Conservation (phyloP, 805 yeast species). For the Kuraishia ogatae region DNA sequence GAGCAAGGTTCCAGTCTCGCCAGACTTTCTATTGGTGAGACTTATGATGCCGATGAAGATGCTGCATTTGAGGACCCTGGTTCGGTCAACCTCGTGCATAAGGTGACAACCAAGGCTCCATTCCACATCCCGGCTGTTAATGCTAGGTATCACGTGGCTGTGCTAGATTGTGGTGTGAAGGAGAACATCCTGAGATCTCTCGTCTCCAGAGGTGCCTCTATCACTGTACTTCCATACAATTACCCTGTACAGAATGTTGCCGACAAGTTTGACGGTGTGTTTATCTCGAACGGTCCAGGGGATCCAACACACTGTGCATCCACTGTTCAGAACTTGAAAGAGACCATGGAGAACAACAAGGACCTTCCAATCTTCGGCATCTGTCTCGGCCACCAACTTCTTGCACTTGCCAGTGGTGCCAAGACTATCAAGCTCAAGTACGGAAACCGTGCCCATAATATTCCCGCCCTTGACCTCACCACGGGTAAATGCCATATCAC, state of each 20-base stretch:
- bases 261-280: constrained; percentile 87
- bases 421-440: constrained; percentile 87
- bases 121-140: constrained; percentile 71
- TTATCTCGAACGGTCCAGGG: constrained; percentile 95
- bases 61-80: constrained; percentile 91
- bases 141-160: constrained; percentile 71
- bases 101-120: constrained; percentile 92
- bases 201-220: constrained; percentile 90
- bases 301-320: constrained; percentile 87
- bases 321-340: constrained; percentile 67
- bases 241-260: constrained; percentile 90
- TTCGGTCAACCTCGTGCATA: constrained; percentile 78
- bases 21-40: constrained; percentile 82
- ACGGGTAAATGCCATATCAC: constrained; percentile 97
- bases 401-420: constrained; percentile 94
- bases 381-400: constrained; percentile 94
- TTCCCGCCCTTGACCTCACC: constrained; percentile 84
- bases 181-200: constrained; percentile 93
- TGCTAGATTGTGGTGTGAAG: constrained; percentile 96
- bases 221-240: constrained; percentile 94
- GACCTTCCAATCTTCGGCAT: constrained; percentile 93
- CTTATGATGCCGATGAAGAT: constrained; percentile 85
- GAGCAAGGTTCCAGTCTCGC: constrained; percentile 96
- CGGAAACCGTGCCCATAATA: constrained; percentile 98
- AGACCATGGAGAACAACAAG: constrained; percentile 53